These are phyloP conservation scores for Fusarium odoratissimum DNA, from an alignment of 2,329 filamentous ascomycete species.

Conservation along the genomic window DNA sequence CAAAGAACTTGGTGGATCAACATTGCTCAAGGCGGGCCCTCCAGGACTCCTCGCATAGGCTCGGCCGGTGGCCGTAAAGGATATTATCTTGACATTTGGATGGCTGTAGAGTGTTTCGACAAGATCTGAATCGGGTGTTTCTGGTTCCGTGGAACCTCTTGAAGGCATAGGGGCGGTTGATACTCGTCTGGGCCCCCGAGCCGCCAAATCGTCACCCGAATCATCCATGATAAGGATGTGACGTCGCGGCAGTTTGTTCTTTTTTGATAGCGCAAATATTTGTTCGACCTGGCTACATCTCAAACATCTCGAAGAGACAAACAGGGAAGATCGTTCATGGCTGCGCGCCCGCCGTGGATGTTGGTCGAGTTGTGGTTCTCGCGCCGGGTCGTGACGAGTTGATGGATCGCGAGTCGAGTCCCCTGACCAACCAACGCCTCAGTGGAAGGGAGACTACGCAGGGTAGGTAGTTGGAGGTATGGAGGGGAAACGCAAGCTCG, in stretches of 20 bases:
- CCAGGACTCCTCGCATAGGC: constrained; percentile 49
- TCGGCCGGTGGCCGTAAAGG: constrained; percentile 58
- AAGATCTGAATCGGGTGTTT: constrained; percentile 38
- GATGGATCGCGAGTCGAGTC: constrained; percentile 6
- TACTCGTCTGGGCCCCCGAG: constrained; percentile 50
- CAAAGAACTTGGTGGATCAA: constrained; percentile 70
- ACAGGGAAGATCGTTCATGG: constrained; percentile 32
- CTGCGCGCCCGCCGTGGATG: constrained; percentile 38
- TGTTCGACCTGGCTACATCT: constrained; percentile 28
- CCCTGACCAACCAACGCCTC: constrained; percentile 25
- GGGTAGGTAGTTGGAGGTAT: neutral
- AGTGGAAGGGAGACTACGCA: constrained; percentile 25
- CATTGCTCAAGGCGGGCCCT: constrained; percentile 44
- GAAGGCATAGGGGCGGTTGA: constrained; percentile 53
- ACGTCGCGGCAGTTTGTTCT: neutral
- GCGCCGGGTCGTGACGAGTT: constrained; percentile 10
- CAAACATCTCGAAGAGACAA: constrained; percentile 40
- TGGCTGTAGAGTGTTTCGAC: constrained; percentile 82
- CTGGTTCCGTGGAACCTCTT: constrained; percentile 37
- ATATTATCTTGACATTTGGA: constrained; percentile 75
- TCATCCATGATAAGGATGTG: constrained; percentile 39
- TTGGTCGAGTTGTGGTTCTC: constrained; percentile 2
- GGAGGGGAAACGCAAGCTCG: neutral
- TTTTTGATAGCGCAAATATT: constrained; percentile 25
- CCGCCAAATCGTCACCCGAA: constrained; percentile 33